phyloP scores from a whole-genome alignment of 1,139 yeast genomes.

The Tardiomyces blankii region DNA sequence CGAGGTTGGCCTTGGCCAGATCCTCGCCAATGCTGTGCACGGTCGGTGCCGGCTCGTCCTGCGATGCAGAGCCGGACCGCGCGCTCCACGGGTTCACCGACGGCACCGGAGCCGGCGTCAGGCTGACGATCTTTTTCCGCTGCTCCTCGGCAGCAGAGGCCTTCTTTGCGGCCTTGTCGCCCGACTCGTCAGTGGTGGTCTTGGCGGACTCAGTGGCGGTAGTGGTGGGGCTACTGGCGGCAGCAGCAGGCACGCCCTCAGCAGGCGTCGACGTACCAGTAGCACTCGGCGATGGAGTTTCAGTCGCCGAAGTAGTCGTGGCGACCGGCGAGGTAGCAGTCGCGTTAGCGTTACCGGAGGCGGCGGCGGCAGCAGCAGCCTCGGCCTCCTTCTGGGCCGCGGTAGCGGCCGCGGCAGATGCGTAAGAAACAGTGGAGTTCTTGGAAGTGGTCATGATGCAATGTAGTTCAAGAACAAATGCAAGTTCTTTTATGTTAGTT shows the following conservation, averaged over 20 bases:
- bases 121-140: slow-evolving; percentile 13
- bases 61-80: slow-evolving; percentile 12
- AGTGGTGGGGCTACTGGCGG: not conserved
- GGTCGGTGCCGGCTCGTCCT: slow-evolving; percentile 4
- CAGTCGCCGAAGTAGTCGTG: not conserved
- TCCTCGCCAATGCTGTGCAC: not conserved
- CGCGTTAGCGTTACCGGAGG: too few relatives aligned
- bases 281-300: not conserved
- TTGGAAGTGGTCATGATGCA: not conserved
- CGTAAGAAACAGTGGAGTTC: not conserved
- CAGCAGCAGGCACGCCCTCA: not conserved
- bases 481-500: not conserved
- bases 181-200: not conserved
- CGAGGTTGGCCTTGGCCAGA: slow-evolving; percentile 2
- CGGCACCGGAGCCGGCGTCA: slow-evolving; percentile 35
- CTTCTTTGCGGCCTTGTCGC: not conserved
- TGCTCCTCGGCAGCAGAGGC: slow-evolving; percentile 7
- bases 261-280: not conserved
- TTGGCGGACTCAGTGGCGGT: not conserved
- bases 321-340: not conserved
- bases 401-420: not conserved
- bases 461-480: not conserved
- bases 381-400: slow-evolving; percentile 1
- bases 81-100: slow-evolving; percentile 31
- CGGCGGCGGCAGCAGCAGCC: not conserved